Conservation (phyloP, 1,284 basidiomycete genomes). For the Malassezia cuniculi region DNA sequence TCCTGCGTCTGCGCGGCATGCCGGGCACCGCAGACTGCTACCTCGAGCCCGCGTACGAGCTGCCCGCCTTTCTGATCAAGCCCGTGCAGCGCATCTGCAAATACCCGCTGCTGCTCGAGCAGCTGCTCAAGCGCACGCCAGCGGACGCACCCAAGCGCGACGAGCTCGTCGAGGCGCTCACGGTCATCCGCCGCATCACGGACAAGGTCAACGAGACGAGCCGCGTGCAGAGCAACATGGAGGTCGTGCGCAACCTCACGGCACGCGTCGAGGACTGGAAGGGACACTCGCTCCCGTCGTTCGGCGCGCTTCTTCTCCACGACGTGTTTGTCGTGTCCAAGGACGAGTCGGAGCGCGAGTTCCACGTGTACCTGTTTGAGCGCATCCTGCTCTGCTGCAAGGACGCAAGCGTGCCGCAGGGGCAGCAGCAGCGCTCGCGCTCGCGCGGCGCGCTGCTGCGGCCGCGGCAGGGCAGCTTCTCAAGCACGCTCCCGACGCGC, state of each 20-base stretch:
- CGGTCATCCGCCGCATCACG: conserved; percentile 79
- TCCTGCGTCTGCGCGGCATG: conserved; percentile 24
- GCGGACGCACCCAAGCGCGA: conserved; percentile 48
- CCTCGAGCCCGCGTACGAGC: conserved; percentile 53
- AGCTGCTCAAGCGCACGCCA: conserved; percentile 55
- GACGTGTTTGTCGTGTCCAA: conserved; percentile 94
- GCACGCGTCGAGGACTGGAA: conserved; percentile 96
- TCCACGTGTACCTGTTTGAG: conserved; percentile 96
- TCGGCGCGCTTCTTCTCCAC: conserved; percentile 81
- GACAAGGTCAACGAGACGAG: conserved; percentile 93
- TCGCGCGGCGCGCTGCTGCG: conserved; percentile 11
- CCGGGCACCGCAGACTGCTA: conserved; percentile 37
- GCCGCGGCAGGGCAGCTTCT: background rate
- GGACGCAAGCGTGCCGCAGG: conserved; percentile 51
- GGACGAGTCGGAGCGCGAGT: conserved; percentile 88
- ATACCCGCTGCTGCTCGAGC: conserved; percentile 55
- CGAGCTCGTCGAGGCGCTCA: conserved; percentile 70
- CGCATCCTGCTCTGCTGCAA: conserved; percentile 99
- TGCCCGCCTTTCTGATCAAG: conserved; percentile 70
- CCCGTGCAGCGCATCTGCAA: conserved; percentile 67
- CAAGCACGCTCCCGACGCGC: background rate
- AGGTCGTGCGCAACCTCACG: conserved; percentile 77
- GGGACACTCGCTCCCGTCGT: conserved; percentile 84
- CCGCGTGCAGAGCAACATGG: conserved; percentile 64
- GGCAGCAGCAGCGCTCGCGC: conserved; percentile 22